These are phyloP conservation scores for Yamadazyma triangularis DNA, from an alignment of 1,139 yeast genomes.

Conservation along the genomic window DNA sequence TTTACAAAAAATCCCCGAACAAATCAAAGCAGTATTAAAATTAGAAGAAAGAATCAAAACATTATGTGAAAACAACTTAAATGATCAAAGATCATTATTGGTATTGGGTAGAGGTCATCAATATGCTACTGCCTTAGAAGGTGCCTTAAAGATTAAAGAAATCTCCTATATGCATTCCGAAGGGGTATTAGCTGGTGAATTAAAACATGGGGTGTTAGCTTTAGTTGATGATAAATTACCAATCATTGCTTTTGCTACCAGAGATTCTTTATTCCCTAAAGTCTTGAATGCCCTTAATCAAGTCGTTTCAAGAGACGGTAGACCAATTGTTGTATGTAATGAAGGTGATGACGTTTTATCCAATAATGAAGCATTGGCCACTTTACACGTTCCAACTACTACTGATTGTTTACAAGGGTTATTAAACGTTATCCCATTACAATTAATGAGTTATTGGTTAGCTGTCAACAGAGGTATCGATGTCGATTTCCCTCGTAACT, in stretches of 20 bases:
- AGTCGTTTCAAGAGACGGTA: constrained; percentile 95
- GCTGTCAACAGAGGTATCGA: constrained; percentile 94
- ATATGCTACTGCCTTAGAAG: constrained; percentile 95
- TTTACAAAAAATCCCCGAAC: constrained; percentile 76
- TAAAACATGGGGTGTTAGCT: constrained; percentile 97
- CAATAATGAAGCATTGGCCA: constrained; percentile 53
- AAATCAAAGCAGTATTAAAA: constrained; percentile 71
- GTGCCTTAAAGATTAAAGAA: constrained; percentile 97
- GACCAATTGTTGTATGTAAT: constrained; percentile 90
- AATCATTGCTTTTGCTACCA: constrained; percentile 93
- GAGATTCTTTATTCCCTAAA: constrained; percentile 95
- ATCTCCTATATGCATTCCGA: constrained; percentile 99
- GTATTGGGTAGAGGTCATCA: constrained; percentile 97
- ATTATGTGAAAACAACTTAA: constrained; percentile 68
- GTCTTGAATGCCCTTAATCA: constrained; percentile 95
- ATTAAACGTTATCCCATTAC: constrained; percentile 90
- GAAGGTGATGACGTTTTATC: constrained; percentile 72
- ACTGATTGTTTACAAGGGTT: constrained; percentile 98
- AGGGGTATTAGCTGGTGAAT: constrained; percentile 98
- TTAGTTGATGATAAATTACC: constrained; percentile 93
- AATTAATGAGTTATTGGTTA: constrained; percentile 95
- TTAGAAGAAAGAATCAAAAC: constrained; percentile 72
- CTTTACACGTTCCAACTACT: constrained; percentile 88
- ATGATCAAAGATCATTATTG: constrained; percentile 80
- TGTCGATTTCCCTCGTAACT: constrained; percentile 97